These are phyloP conservation scores for Neurospora sp. DNA, from an alignment of 495 filamentous ascomycete species.

Conservation along the genomic window DNA sequence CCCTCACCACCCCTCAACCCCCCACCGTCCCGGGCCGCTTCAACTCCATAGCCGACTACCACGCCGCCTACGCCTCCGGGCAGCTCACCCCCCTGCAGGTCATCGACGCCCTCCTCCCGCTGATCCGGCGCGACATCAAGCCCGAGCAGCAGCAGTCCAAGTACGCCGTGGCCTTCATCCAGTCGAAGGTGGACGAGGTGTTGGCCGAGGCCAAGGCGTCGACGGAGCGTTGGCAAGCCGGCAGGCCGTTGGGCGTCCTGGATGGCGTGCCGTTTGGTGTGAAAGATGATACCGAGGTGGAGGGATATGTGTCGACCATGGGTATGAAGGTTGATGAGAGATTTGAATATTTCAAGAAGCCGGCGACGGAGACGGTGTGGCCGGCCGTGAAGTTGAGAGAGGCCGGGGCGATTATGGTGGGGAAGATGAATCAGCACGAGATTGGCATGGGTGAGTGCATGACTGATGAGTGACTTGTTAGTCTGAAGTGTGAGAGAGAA, in stretches of 20 bases:
- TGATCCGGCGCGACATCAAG: constrained; percentile 50
- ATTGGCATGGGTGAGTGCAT: constrained; percentile 43
- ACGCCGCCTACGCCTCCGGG: constrained; percentile 58
- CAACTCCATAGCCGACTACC: constrained; percentile 67
- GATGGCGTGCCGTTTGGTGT: constrained; percentile 83
- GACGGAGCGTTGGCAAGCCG: constrained; percentile 56
- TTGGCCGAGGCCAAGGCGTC: constrained; percentile 60
- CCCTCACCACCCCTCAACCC: constrained; percentile 23
- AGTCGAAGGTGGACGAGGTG: constrained; percentile 49
- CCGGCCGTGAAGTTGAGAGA: constrained; percentile 67
- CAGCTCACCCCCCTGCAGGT: constrained; percentile 62
- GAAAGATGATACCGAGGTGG: constrained; percentile 75
- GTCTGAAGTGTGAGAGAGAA: not conserved
- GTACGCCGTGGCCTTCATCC: constrained; percentile 59
- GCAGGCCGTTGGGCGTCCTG: constrained; percentile 52
- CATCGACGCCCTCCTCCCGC: constrained; percentile 55
- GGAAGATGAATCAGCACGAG: constrained; percentile 90
- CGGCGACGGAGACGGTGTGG: constrained; percentile 43
- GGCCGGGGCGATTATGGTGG: constrained; percentile 71
- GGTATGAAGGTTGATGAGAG: constrained; percentile 35
- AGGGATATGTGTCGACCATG: constrained; percentile 59
- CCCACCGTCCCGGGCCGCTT: constrained; percentile 39
- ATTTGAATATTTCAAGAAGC: constrained; percentile 24
- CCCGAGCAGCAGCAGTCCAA: constrained; percentile 30
- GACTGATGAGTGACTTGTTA: not conserved